Percentiles rank a stretch among this genome's conserved stretches.
Evolutionary conservation across 768 basidiomycete genomes (phyloP).

Genomic region (Pisolithus albus): DNA sequence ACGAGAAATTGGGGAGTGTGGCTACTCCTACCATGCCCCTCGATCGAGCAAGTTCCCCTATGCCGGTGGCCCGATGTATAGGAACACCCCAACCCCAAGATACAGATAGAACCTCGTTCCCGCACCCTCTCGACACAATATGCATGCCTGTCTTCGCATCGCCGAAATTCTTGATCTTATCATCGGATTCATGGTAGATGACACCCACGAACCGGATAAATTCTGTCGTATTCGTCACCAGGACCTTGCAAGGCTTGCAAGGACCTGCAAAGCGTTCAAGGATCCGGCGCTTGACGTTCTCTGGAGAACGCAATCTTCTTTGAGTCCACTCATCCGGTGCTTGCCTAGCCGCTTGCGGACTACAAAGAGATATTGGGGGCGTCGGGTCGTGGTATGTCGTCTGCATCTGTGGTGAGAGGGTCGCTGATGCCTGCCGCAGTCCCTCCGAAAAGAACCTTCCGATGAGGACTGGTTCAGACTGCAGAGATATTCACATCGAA

Average conservation of each 20-base stretch:
- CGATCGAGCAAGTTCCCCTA: too few species aligned
- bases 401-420: not conserved
- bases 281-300: conserved; percentile 26
- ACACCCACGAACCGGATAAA: conserved; percentile 4
- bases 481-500: conserved; percentile 19
- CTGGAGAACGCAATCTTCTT: conserved; percentile 24
- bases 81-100: too few species aligned
- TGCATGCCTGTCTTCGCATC: conserved; percentile 25
- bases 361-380: conserved; percentile 1
- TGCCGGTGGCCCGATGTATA: too few species aligned
- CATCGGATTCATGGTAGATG: conserved; percentile 18
- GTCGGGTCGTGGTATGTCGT: conserved; percentile 15
- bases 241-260: conserved; percentile 16
- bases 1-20: too few species aligned
- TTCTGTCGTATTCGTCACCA: conserved; percentile 12
- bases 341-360: conserved; percentile 22
- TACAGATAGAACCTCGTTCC: too few species aligned
- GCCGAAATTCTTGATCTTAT: conserved; percentile 21
- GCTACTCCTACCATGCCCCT: too few species aligned
- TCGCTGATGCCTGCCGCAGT: not conserved
- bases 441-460: conserved; percentile 14
- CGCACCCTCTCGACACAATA: not conserved
- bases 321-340: conserved; percentile 24
- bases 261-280: conserved; percentile 23
- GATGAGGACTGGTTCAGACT: conserved; percentile 17